These are phyloP conservation scores for Coleophoma eucalyptorum DNA, from an alignment of 2,329 filamentous ascomycete genomes.

Conservation along the genomic window DNA sequence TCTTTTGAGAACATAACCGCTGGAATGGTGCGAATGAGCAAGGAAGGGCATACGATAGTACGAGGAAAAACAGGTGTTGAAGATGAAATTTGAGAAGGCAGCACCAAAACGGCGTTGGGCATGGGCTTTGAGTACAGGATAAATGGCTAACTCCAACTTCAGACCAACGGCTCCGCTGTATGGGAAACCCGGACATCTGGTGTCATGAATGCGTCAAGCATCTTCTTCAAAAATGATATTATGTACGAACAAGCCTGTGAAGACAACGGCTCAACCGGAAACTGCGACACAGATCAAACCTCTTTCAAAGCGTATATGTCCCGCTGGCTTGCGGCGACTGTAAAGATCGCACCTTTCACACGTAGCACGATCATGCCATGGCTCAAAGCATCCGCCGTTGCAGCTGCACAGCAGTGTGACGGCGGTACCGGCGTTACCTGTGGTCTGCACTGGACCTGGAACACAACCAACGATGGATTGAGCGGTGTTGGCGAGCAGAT, in stretches of 20 bases:
- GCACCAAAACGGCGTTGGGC: no score
- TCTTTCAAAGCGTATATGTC: slow-evolving; percentile 70
- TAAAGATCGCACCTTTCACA: slow-evolving; percentile 60
- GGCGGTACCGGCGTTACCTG: slow-evolving; percentile 58
- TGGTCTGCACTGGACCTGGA: slow-evolving; percentile 51
- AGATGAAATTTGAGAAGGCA: no score
- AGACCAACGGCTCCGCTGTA: slow-evolving; percentile 45
- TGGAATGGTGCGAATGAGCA: not conserved
- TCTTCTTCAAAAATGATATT: slow-evolving; percentile 52
- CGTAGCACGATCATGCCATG: slow-evolving; percentile 50
- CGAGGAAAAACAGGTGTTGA: no score
- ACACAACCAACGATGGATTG: slow-evolving; percentile 51
- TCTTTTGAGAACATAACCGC: not conserved
- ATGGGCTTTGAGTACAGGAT: not conserved
- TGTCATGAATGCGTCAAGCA: slow-evolving; percentile 45
- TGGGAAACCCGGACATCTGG: slow-evolving; percentile 56
- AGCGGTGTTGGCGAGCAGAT: slow-evolving; percentile 44
- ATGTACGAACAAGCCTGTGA: slow-evolving; percentile 69
- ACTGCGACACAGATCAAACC: slow-evolving; percentile 68
- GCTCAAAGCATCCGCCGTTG: slow-evolving; percentile 52
- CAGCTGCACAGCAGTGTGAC: slow-evolving; percentile 59
- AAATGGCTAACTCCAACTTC: not conserved
- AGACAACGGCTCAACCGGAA: slow-evolving; percentile 30
- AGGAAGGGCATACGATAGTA: no score
- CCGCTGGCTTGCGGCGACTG: slow-evolving; percentile 59